Conservation (phyloP, 2,329 filamentous ascomycete genomes). For the Monilinia polystroma region DNA sequence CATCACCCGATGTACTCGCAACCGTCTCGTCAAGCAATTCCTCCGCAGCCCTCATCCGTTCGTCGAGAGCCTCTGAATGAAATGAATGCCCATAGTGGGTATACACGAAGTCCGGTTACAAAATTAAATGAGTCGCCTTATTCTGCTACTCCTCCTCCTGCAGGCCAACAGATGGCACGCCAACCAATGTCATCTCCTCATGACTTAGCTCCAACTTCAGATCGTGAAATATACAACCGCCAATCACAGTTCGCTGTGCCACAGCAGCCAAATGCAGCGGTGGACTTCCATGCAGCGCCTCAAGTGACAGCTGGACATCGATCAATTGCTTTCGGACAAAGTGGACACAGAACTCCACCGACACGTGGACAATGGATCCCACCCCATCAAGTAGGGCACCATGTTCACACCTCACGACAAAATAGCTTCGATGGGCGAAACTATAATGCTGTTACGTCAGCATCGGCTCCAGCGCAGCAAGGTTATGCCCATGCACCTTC, state of each 20-base stretch:
- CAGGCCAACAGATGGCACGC: slow-evolving; percentile 26
- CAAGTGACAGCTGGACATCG: slow-evolving; percentile 35
- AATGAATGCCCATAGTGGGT: slow-evolving; percentile 33
- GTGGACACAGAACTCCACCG: slow-evolving; percentile 33
- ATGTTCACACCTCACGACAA: slow-evolving; percentile 36
- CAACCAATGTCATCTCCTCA: slow-evolving; percentile 36
- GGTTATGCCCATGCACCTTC: slow-evolving; percentile 30
- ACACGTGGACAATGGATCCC: slow-evolving; percentile 32
- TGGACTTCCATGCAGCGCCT: slow-evolving; percentile 34
- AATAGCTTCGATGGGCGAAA: slow-evolving; percentile 38
- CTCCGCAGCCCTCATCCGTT: slow-evolving; percentile 33
- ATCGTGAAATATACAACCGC: slow-evolving; percentile 39
- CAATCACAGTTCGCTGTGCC: slow-evolving; percentile 37
- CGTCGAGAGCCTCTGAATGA: slow-evolving; percentile 38
- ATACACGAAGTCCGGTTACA: slow-evolving; percentile 32
- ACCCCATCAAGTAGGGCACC: slow-evolving; percentile 33
- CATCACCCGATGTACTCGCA: slow-evolving; percentile 40
- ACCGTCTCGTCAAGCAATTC: slow-evolving; percentile 35
- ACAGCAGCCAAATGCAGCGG: slow-evolving; percentile 33
- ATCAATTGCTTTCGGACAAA: slow-evolving; percentile 36
- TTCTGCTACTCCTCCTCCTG: slow-evolving; percentile 37
- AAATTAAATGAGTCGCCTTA: slow-evolving; percentile 41
- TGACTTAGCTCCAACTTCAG: slow-evolving; percentile 32
- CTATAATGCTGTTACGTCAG: slow-evolving; percentile 29
- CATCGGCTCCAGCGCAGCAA: slow-evolving; percentile 32